These are phyloP conservation scores for Eustoma russellianum DNA, from an alignment of 257 asterid genomes.

Conservation along the genomic window DNA sequence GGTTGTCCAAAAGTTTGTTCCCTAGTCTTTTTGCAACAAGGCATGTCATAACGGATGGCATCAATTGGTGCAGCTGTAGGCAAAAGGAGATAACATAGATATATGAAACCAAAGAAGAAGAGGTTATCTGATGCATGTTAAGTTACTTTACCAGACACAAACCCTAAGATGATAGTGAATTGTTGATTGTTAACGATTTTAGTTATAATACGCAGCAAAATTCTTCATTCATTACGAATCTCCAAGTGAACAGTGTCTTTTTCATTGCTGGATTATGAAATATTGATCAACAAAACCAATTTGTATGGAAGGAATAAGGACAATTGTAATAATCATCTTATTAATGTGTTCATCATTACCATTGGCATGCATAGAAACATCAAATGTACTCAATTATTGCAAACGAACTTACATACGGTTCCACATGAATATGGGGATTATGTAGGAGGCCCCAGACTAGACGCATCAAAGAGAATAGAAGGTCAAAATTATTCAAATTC, in stretches of 20 bases:
- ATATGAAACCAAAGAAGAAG: conserved; percentile 8
- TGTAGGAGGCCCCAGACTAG: conserved; percentile 91
- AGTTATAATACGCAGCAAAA: too few species aligned
- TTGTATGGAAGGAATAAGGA: background rate
- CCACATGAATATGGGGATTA: conserved; percentile 84
- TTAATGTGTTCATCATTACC: too few species aligned
- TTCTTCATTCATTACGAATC: too few species aligned
- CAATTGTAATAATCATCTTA: background rate
- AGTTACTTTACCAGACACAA: background rate
- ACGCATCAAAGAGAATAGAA: conserved; percentile 92
- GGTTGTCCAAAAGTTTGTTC: conserved; percentile 69
- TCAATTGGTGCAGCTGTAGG: conserved; percentile 79
- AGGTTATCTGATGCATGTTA: too few species aligned
- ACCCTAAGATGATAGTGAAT: background rate
- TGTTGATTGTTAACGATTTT: background rate
- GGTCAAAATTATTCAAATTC: conserved; percentile 57
- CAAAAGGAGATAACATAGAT: background rate
- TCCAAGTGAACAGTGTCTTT: too few species aligned
- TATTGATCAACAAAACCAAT: background rate
- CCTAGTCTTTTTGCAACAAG: conserved; percentile 87
- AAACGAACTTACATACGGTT: conserved; percentile 75
- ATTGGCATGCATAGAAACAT: too few species aligned
- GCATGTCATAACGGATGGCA: conserved; percentile 98
- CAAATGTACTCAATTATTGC: too few species aligned
- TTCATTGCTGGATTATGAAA: too few species aligned